Percentiles rank a stretch among this genome's conserved stretches.
phyloP scores from a whole-genome alignment of 441 rosid species.

The Euphorbia celastroides region DNA sequence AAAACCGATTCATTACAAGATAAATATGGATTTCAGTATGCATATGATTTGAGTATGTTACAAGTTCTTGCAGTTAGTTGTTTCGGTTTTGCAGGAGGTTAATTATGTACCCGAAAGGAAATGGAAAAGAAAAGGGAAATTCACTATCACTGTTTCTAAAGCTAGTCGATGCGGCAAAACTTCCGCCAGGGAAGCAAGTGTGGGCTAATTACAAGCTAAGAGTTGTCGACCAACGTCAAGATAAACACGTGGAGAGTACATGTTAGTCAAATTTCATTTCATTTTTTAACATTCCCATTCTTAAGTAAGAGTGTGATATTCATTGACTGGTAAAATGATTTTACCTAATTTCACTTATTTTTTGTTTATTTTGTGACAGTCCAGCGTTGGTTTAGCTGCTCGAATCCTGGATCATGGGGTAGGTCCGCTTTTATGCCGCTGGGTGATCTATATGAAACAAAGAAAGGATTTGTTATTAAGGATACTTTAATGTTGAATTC shows the following conservation, averaged over 20 bases:
- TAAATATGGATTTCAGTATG: no score
- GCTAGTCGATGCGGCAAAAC: neutral
- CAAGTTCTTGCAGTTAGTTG: neutral
- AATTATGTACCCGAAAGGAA: neutral
- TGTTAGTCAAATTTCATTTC: neutral
- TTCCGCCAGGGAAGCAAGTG: neutral
- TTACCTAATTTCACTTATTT: neutral
- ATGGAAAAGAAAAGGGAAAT: neutral
- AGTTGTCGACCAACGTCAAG: neutral
- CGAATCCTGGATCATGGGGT: neutral
- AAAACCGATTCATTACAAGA: no score
- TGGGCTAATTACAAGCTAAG: conserved; percentile 2
- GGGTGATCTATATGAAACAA: neutral
- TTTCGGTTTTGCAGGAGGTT: neutral
- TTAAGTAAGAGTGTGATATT: no score
- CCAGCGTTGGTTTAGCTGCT: neutral
- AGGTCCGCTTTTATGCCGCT: neutral
- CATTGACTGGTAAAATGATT: no score
- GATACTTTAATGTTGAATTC: neutral
- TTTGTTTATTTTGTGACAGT: neutral
- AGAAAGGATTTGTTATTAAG: neutral
- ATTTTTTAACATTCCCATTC: neutral
- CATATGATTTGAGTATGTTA: no score
- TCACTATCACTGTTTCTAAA: neutral
- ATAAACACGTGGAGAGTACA: neutral